Evolutionary conservation across 192 early-diverging fungal species (phyloP).

Genomic region (Podila clonocystis): DNA sequence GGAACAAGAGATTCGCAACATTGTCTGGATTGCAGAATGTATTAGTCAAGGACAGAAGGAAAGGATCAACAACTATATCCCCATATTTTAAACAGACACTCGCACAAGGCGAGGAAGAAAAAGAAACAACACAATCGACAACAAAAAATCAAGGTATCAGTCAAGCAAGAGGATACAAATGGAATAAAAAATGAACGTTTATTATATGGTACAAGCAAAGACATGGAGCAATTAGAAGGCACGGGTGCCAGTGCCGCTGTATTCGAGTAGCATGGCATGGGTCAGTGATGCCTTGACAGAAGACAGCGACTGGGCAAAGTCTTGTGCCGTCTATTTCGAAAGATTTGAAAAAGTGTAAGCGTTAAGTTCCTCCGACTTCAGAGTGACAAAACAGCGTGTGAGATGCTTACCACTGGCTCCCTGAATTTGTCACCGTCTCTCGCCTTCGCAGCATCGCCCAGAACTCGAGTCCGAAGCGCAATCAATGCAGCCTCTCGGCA

Average conservation of each 20-base stretch:
- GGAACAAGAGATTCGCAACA: slow-evolving; percentile 99
- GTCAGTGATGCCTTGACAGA: slow-evolving; percentile 31
- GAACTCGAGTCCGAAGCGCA: slow-evolving; percentile 40
- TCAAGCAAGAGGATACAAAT: too few species aligned
- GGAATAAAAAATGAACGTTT: too few species aligned
- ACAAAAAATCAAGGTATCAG: too few species aligned
- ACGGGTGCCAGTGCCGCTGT: slow-evolving; percentile 18
- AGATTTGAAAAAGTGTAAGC: background rate
- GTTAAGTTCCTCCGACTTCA: background rate
- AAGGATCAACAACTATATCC: slow-evolving; percentile 92
- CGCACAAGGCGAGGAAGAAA: too few species aligned
- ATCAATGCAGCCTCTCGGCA: slow-evolving; percentile 65
- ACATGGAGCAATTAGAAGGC: slow-evolving; percentile 15
- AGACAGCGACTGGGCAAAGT: slow-evolving; percentile 18
- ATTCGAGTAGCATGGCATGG: slow-evolving; percentile 31
- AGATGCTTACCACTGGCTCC: slow-evolving; percentile 31
- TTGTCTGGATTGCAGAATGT: slow-evolving; percentile 99
- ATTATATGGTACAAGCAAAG: too few species aligned
- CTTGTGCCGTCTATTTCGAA: slow-evolving; percentile 14
- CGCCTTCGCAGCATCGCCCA: background rate
- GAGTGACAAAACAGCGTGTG: background rate
- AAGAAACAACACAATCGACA: too few species aligned
- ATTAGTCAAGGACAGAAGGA: slow-evolving; percentile 98
- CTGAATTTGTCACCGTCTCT: background rate
- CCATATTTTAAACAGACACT: slow-evolving; percentile 75